phyloP scores from a whole-genome alignment of 805 yeast genomes.

The Suhomyces vadensis region DNA sequence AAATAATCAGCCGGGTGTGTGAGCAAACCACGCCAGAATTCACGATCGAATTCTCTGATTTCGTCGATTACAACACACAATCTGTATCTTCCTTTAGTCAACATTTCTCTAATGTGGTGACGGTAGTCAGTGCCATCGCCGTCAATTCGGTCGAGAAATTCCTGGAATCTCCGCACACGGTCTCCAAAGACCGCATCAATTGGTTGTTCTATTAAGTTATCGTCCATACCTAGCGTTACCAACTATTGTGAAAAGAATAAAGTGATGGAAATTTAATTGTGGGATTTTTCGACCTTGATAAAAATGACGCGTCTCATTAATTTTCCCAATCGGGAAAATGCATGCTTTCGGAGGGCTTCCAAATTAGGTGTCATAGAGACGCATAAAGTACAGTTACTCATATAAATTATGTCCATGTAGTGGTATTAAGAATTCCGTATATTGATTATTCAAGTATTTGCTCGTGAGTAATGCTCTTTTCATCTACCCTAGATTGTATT shows the following conservation, averaged over 20 bases:
- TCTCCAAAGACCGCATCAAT: conserved; percentile 64
- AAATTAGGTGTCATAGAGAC: too few relatives aligned
- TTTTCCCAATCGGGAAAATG: conserved; percentile 23
- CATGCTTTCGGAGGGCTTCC: conserved; percentile 9
- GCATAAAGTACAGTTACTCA: too few relatives aligned
- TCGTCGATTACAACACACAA: conserved; percentile 82
- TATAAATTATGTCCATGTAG: too few relatives aligned
- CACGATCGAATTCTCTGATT: conserved; percentile 76
- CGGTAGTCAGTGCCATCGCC: conserved; percentile 63
- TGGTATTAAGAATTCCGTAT: too few relatives aligned
- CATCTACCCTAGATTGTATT: too few relatives aligned
- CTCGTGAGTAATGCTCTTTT: too few relatives aligned
- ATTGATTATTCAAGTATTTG: too few relatives aligned
- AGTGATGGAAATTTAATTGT: conserved; percentile 2
- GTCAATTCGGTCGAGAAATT: conserved; percentile 63
- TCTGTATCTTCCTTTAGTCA: conserved; percentile 64
- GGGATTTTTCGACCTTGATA: neutral
- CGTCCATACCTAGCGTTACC: conserved; percentile 22
- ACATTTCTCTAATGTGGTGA: conserved; percentile 70
- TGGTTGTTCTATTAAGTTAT: conserved; percentile 30
- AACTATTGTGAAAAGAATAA: neutral
- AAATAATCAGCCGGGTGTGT: conserved; percentile 77
- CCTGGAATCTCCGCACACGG: conserved; percentile 85
- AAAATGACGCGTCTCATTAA: conserved; percentile 30
- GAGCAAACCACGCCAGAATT: conserved; percentile 75